Base-by-base conservation (phyloP, 768 basidiomycete genomes). In the Mycena polygramma region DNA sequence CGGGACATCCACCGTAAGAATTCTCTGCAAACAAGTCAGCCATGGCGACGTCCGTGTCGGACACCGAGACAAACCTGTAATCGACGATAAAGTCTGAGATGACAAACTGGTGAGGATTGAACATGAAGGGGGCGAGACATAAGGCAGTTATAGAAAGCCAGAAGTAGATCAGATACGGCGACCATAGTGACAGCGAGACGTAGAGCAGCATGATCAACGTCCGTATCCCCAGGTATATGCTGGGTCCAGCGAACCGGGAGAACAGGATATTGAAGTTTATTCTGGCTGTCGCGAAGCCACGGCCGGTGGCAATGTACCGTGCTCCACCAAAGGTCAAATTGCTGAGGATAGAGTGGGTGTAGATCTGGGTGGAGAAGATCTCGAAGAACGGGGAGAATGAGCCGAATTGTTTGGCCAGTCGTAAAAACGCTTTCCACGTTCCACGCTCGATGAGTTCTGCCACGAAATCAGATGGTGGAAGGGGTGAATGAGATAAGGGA, bases 91-190 rank as follows among this genome's bases (percentile, higher is more conserved):
- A 99, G 81, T 99, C 98, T 46, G 96, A 90, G 81, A 96, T 93
- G 22, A 94, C 94, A 84, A 99, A 99, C 81, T 99, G 98, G 81
- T 99, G 98, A n/a, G 98, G 98, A 79, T 99, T 99, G 89, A 99
- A 99, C 77, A 98, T 80, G 92, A 99, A 99, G 10, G 98, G 98
- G 37, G 97, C 92, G 73, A 98, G 83, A 77, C 96, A 98, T 11
- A 99, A 88, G 19, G 96, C 90, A 39, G 96, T 84, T 71, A 97
- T 95, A 51, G 97, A 96, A 63, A 98, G 80, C 97, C 97, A 99
- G 88, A 99, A 99, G 86, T 99, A 99, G 79, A 96, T 92, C 76
- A 98, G 81, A 80, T 93, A 97, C 4, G 93, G 91, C 37, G 94
- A 94, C 94, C 95, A 98, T 61, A 98, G 82, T 35, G 95, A 86